Conservation (phyloP, 495 filamentous ascomycete genomes). For the Neohortaea acidophila region DNA sequence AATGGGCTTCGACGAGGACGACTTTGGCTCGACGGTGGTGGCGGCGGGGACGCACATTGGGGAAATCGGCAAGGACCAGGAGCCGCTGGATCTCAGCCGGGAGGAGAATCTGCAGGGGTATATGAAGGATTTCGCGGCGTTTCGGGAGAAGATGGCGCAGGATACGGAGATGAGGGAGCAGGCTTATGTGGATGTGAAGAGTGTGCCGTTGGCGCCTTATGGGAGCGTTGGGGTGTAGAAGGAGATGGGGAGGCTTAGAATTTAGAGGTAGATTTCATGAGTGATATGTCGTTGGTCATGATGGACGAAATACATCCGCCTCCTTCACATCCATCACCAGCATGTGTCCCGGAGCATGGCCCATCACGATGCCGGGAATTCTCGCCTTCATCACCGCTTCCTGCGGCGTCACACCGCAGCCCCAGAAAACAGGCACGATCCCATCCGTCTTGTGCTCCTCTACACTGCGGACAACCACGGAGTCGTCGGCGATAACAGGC, state of each 20-base stretch:
- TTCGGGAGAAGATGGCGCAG: constrained; percentile 25
- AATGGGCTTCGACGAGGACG: constrained; percentile 30
- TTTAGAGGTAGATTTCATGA: too few relatives aligned
- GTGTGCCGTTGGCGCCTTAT: constrained; percentile 23
- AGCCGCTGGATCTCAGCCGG: constrained; percentile 37
- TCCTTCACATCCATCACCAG: not conserved
- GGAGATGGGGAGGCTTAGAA: too few relatives aligned
- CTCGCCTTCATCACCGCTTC: not conserved
- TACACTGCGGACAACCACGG: not conserved
- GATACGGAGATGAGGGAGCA: constrained; percentile 25
- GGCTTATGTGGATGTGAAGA: constrained; percentile 30
- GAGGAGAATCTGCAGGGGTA: constrained; percentile 31
- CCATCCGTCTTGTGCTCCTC: not conserved
- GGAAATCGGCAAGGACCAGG: constrained; percentile 37
- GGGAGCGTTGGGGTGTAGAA: constrained; percentile 4
- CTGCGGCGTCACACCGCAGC: constrained; percentile 1
- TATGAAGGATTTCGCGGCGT: constrained; percentile 29
- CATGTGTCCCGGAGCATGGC: not conserved
- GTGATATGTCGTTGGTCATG: too few relatives aligned
- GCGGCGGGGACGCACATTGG: constrained; percentile 36
- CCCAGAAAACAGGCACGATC: not conserved
- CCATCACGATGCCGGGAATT: not conserved
- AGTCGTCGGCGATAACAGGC: not conserved
- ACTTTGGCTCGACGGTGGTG: constrained; percentile 33
- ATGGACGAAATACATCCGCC: too few relatives aligned